phyloP scores from a whole-genome alignment of 345 rosid species.

The Bruguiera gymnorhiza region DNA sequence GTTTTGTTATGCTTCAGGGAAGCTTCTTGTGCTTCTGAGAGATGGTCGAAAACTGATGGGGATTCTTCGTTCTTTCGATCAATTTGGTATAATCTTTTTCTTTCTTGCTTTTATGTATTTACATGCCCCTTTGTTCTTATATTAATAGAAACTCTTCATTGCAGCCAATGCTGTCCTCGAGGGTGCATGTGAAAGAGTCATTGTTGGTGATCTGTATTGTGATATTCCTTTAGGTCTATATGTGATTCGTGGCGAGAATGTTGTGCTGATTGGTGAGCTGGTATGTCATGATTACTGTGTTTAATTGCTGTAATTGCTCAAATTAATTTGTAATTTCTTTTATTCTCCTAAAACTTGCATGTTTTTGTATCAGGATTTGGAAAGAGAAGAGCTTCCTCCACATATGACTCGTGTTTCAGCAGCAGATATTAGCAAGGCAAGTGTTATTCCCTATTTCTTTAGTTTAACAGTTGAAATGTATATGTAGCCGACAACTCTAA shows the following conservation, averaged over 20 bases:
- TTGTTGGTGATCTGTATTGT: slow-evolving; percentile 84
- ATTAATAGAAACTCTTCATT: neutral
- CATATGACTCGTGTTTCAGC: slow-evolving; percentile 77
- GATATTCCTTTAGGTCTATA: slow-evolving; percentile 94
- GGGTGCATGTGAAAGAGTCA: slow-evolving; percentile 91
- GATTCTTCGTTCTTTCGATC: slow-evolving; percentile 91
- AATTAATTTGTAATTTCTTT: neutral
- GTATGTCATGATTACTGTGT: slow-evolving; percentile 38
- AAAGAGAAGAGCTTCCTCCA: slow-evolving; percentile 90
- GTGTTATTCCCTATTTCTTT: slow-evolving; percentile 4
- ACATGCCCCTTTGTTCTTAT: neutral
- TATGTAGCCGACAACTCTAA: too few relatives aligned
- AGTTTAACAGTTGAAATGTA: neutral
- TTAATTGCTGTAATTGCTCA: neutral
- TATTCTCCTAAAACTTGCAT: slow-evolving; percentile 9
- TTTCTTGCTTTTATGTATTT: neutral
- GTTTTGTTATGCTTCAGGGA: slow-evolving; percentile 47
- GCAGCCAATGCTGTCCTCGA: slow-evolving; percentile 98
- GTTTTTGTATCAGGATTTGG: slow-evolving; percentile 56
- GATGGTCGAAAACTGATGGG: slow-evolving; percentile 95
- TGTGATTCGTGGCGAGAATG: slow-evolving; percentile 94
- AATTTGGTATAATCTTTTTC: slow-evolving; percentile 56
- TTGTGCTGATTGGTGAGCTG: slow-evolving; percentile 92
- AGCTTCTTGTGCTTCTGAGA: slow-evolving; percentile 84
- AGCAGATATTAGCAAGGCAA: slow-evolving; percentile 71